Evolutionary conservation across 129 eudicot species (phyloP), one percentile per base, ranked within the genome.

Genomic region (Scalesia atractyloides): DNA sequence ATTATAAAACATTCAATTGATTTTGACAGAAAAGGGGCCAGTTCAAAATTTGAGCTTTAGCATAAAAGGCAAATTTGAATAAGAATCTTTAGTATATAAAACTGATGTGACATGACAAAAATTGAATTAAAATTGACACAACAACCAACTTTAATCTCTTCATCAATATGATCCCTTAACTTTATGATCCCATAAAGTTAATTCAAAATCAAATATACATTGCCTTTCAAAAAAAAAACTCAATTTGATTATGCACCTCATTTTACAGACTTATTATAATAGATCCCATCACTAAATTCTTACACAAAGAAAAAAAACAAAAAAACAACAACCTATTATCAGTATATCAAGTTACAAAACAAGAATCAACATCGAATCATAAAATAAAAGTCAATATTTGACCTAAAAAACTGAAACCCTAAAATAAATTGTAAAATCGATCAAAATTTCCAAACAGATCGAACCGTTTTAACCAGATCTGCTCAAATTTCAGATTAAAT

Each of bases 391-490:
- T n/a, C 64, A 46, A 30, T 3, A 30, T 30, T 30, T 30, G 34
- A 30, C 34, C 34, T 13, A 24, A 43, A 24, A n/a, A 26, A 41
- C 0, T 5, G 13, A 49, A 74, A 14, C 64, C 80, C 69, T 58
- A 76, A 47, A 61, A 58, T 2, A 41, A 48, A 26, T 2, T 0
- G 0, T 16, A 33, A 30, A 12, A 26, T 11, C 20, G 33, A 17
- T 1, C 19, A 33, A 3, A 44, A 64, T 53, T 46, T 59, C 46
- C n/a, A 10, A 57, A 44, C 66, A 76, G 75, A 68, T 47, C 63
- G 36, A 36, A 48, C 34, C 39, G 9, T 3, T 12, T 9, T 73
- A 7, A 24, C 9, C 73, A 66, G 82, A 78, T 78, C 82, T 78
- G 66, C 12, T 22, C 34, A 22, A 76, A 47, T 57, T 68, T 46